Percentiles rank a stretch among this genome's conserved stretches.
Conservation (phyloP, 306 rosid genomes). For the Psophocarpus tetragonolobus region DNA sequence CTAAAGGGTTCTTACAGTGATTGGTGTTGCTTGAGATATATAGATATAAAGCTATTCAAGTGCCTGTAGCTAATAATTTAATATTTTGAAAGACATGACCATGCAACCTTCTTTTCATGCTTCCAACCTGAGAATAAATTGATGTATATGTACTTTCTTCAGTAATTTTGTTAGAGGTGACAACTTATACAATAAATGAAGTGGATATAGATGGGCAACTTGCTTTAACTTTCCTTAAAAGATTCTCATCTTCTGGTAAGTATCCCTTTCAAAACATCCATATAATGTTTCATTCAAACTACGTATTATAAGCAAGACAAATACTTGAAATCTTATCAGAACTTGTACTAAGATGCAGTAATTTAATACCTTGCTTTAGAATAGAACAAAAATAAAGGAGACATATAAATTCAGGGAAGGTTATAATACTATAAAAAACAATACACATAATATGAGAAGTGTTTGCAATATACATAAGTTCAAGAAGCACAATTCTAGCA, state of each 20-base stretch:
- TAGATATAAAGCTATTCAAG: not conserved
- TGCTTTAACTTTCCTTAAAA: not conserved
- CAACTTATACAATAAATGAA: not conserved
- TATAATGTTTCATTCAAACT: slow-evolving; percentile 1
- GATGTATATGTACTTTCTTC: not conserved
- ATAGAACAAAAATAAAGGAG: not conserved
- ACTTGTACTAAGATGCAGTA: not conserved
- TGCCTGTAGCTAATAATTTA: not conserved
- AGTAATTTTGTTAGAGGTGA: not conserved
- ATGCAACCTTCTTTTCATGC: not conserved
- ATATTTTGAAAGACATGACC: not conserved
- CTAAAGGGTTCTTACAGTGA: not conserved
- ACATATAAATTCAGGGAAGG: not conserved
- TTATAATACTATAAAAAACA: not conserved
- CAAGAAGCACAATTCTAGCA: not conserved
- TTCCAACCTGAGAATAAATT: not conserved
- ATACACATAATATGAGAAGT: not conserved
- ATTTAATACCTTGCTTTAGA: not conserved
- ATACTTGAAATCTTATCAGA: not conserved
- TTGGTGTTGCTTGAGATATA: not conserved
- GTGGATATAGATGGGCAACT: not conserved
- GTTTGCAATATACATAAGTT: not conserved
- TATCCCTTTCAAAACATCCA: not conserved
- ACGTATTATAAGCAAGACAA: not conserved
- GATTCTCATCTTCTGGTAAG: not conserved